These are phyloP conservation scores for Botrytis galanthina DNA, from an alignment of 2,329 filamentous ascomycete species.

Conservation along the genomic window DNA sequence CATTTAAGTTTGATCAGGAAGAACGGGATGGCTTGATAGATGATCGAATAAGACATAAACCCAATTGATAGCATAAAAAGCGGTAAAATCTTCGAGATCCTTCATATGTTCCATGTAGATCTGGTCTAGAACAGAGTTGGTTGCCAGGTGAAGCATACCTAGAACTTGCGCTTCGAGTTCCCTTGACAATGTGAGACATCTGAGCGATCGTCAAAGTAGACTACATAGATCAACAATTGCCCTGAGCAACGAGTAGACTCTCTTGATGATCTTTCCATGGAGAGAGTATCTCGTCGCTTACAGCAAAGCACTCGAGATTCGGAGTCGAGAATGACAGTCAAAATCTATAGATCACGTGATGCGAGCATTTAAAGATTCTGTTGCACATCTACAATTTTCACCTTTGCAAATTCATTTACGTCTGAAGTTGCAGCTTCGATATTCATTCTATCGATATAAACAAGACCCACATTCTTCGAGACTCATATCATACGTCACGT, in stretches of 20 bases:
- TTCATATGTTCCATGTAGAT: background rate
- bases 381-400: background rate
- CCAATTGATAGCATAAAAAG: background rate
- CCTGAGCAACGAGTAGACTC: background rate
- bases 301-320: background rate
- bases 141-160: background rate
- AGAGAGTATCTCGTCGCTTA: background rate
- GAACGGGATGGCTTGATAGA: no score
- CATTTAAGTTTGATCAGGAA: no score
- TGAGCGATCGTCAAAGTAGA: background rate
- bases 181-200: background rate
- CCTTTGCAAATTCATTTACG: background rate
- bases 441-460: background rate
- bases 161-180: background rate
- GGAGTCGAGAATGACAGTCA: background rate
- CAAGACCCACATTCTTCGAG: background rate
- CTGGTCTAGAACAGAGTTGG: background rate
- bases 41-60: background rate
- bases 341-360: background rate
- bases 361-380: rapidly evolving
- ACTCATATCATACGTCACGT: background rate
- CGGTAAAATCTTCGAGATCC: background rate
- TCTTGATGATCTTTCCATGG: background rate
- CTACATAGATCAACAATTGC: background rate
- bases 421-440: background rate